Conservation (phyloP, 192 early-diverging fungal species). For the Gryganskiella cystojenkinii region DNA sequence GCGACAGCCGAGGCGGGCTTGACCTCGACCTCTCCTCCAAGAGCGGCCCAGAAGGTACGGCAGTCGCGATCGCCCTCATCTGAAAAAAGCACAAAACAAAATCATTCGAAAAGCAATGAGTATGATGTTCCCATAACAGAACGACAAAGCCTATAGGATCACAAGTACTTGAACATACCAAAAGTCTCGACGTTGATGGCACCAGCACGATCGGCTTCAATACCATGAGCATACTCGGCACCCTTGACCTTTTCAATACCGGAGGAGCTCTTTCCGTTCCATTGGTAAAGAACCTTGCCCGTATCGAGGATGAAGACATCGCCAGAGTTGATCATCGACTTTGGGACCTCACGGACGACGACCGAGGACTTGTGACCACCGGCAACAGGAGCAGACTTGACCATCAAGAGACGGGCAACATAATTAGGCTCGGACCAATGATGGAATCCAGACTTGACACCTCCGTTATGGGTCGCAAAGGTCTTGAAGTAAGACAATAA, state of each 20-base stretch:
- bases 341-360: slow-evolving; percentile 70
- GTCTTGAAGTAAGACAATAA: slow-evolving; percentile 76
- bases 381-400: slow-evolving; percentile 55
- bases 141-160: too few species aligned
- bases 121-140: too few species aligned
- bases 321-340: slow-evolving; percentile 67
- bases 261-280: slow-evolving; percentile 70
- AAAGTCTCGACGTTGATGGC: slow-evolving; percentile 66
- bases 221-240: slow-evolving; percentile 68
- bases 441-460: slow-evolving; percentile 79
- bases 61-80: slow-evolving; percentile 69
- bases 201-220: slow-evolving; percentile 72
- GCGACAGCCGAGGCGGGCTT: slow-evolving; percentile 61
- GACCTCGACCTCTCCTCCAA: slow-evolving; percentile 72
- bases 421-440: slow-evolving; percentile 64
- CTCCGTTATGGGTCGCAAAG: slow-evolving; percentile 69
- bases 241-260: slow-evolving; percentile 79
- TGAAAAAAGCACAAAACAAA: slow-evolving; percentile 31
- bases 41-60: slow-evolving; percentile 67
- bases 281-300: slow-evolving; percentile 74
- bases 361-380: slow-evolving; percentile 57
- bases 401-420: slow-evolving; percentile 64
- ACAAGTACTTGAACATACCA: slow-evolving; percentile 58
- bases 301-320: slow-evolving; percentile 83
- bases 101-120: neutral